Base-by-base conservation (phyloP, 352 stramenopile genomes). In the Phytophthora lateralis region DNA sequence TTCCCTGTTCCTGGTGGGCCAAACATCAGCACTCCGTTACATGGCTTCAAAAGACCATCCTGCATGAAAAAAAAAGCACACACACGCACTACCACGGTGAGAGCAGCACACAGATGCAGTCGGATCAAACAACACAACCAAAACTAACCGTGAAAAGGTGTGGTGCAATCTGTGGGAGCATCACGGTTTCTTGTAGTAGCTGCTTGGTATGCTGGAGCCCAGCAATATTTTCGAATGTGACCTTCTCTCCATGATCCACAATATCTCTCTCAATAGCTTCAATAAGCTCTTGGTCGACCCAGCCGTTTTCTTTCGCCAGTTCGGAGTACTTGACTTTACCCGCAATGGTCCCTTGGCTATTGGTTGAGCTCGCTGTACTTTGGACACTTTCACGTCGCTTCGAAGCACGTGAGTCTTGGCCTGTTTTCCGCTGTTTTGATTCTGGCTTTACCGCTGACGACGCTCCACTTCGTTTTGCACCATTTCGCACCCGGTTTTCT, bases 1-100 rank as follows among this genome's bases (percentile, higher is more conserved):
- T 97, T 97, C 54, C 91, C 91, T 20, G 90, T 97, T 49, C 91
- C 91, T 3, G 91, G 90, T 4, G 89, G 91, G 0, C 88, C 87
- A 65, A 95, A 95, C 80, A 95, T 91, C 18, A 95, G 64, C 21
- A 95, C 78, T 4, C 87, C 86, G 35, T 85, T 95, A 60, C 85
- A 93, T 7, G 84, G 86, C 47, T 92, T 93, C 3, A 93, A 60
- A 21, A 88, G 64, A 2, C 85, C 87, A 45, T 94, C 80, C 81
- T 93, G 63, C 6, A 30, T 15, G 55, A 49, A 34, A 66, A 49
- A 34, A 66, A 9, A 30, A 8, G 26, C 21, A 8, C 26, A 30
- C 4, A 30, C 26, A 30, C 24, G 18, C 1, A 44, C 38, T 27
- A 8, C 11, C 20, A 42, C 12, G 14, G 34, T 60, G 50, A 55